A percentile compares a stretch with the other conserved stretches of the same genome.
Evolutionary conservation across 2,329 filamentous ascomycete genomes (phyloP).

Genomic region (Ceratocystis lukuohia): DNA sequence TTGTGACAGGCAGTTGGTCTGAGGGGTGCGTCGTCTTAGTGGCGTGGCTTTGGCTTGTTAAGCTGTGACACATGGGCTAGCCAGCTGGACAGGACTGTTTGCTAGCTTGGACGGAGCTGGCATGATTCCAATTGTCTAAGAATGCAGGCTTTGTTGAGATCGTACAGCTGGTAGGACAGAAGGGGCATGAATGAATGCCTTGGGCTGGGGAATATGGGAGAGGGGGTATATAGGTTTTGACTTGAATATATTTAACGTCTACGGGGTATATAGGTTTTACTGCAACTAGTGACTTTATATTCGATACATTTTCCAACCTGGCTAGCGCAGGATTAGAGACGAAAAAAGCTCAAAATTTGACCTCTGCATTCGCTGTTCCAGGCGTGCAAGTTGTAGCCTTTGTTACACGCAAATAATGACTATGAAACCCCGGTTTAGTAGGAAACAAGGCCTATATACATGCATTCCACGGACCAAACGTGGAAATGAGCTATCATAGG

Average conservation of each 20-base stretch:
- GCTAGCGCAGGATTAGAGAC: too few species aligned
- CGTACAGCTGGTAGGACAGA: background rate
- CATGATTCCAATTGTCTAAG: background rate
- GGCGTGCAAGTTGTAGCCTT: too few species aligned
- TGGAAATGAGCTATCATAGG: background rate
- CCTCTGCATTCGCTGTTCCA: too few species aligned
- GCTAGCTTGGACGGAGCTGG: background rate
- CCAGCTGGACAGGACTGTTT: background rate
- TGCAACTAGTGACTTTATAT: too few species aligned
- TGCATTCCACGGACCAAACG: background rate
- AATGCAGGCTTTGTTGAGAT: background rate
- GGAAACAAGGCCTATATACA: background rate
- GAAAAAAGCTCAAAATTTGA: too few species aligned
- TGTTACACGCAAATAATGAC: background rate
- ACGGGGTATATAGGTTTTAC: too few species aligned
- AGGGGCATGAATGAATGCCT: too few species aligned
- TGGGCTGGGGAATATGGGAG: too few species aligned
- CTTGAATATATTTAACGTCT: too few species aligned
- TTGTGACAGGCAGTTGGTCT: background rate
- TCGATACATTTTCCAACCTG: too few species aligned
- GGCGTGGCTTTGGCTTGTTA: background rate
- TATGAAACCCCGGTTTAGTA: background rate
- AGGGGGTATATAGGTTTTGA: too few species aligned
- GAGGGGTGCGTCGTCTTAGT: background rate
- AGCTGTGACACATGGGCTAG: background rate